Evolutionary conservation across 2,329 filamentous ascomycete species (phyloP), one percentile per base, ranked within the genome.

Genomic region (Exophiala xenobiotica): DNA sequence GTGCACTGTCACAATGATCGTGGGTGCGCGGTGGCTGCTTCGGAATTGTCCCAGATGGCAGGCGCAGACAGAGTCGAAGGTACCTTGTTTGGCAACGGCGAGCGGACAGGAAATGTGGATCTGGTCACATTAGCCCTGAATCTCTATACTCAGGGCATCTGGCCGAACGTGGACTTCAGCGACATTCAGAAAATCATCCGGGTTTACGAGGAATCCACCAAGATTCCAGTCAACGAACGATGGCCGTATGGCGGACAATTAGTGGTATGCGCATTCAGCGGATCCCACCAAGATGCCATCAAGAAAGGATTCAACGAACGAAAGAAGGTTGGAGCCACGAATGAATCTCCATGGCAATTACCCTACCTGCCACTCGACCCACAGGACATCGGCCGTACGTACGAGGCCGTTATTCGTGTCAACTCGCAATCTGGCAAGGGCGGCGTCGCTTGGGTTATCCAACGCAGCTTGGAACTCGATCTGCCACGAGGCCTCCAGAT

Each of bases 361-460:
- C 92, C 92, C 0, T 97, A 97, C 67, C 85, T 97, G 42, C 92
- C 92, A 9, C 80, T 97, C 63, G 92, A 97, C 65, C 92, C 92
- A 4, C 80, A 87, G 65, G 92, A 97, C 65, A 96, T 97, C 59
- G 92, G 92, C 44, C 85, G 92, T 51, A 96, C 86, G n/a, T 97
- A 97, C 80, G 91, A 97, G 73, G 92, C 92, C 53, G 87, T 97
- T 67, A 97, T 97, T 67, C 88, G 92, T 54, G 92, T 97, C 80
- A 99, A 97, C 77, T 95, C 89, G 14, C 92, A 97, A 70, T 89
- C 84, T 63, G 92, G 92, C 60, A 97, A 99, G 75, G 92, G 92
- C 56, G 93, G 93, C 63, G 86, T 89, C 54, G 91, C 92, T 44
- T 97, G 89, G 88, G 88, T 97, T 67, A 91, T 97, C 67, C 85